Evolutionary conservation across 2,329 filamentous ascomycete species (phyloP), one percentile per base, ranked within the genome.

Genomic region (Talaromyces sp.): DNA sequence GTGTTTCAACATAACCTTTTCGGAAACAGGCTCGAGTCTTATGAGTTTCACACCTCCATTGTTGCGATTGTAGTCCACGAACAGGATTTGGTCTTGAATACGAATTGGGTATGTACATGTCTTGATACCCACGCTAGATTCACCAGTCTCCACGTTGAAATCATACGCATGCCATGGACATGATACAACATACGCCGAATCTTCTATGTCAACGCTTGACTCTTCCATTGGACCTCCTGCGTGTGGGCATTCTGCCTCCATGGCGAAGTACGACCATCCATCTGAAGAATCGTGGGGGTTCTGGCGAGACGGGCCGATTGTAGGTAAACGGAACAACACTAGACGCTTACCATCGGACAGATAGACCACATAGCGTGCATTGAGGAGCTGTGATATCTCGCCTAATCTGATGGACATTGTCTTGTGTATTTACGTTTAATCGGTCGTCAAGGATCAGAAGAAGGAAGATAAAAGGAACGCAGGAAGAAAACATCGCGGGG

Each of bases 121-220:
- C 68, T 79, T 80, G 64, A 81, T 73, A 11, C 79, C 79, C 18
- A 80, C 77, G 64, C 79, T 81, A 6, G 79, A 81, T 69, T 80
- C 77, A 60, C 79, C 79, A 0, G 79, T 81, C 68, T 81, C 78
- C 62, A 81, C 77, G 61, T 81, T 81, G 65, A 81, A 81, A 66
- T 81, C 79, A 66, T 81, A 81, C 2, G 79, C 79, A 68, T 81
- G 79, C 79, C 79, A 81, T 14, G 79, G 79, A 64, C 79, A 81
- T 1, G 79, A 80, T 18, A 75, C 78, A 25, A 81, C 69, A 64
- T 81, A 81, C 1, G 77, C 77, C 0, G 79, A 80, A 63, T 81
- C 79, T 63, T 81, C 79, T 60, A 81, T 81, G 60, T 81, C 79
- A 25, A 81, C 74, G 7, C 76, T 73, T 0, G 79, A 78, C 18